phyloP scores from a whole-genome alignment of 2,329 filamentous ascomycete species.

The Colletotrichum liaoningense region DNA sequence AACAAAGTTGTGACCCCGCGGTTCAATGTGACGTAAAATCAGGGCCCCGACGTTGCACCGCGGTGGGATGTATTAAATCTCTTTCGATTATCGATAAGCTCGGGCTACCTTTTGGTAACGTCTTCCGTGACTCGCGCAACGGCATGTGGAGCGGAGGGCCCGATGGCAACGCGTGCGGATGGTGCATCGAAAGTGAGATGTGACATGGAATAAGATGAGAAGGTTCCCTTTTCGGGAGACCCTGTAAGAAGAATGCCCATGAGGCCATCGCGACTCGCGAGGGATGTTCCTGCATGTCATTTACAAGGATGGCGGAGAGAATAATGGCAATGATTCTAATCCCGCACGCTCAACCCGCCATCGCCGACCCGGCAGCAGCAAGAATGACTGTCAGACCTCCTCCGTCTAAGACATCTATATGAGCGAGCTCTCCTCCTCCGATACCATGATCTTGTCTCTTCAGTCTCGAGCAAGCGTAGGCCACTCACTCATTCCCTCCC shows the following conservation, averaged over 20 bases:
- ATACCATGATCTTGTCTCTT: background rate
- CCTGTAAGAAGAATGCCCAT: too few species aligned
- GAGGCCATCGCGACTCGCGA: conserved; percentile 21
- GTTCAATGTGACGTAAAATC: conserved; percentile 21
- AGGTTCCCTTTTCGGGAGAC: conserved; percentile 2
- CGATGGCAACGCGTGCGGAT: background rate
- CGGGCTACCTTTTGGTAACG: background rate
- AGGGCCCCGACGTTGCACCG: conserved; percentile 14
- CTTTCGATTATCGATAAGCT: conserved; percentile 14
- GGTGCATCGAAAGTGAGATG: conserved; percentile 12
- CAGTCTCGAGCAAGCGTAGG: conserved; percentile 6
- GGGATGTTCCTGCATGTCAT: conserved; percentile 1
- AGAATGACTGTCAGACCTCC: background rate
- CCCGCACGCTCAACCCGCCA: background rate
- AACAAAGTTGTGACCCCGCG: conserved; percentile 18
- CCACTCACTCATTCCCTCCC: background rate
- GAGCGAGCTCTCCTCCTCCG: background rate
- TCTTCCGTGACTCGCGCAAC: conserved; percentile 29
- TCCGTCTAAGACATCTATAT: conserved; percentile 19
- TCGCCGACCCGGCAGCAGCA: background rate
- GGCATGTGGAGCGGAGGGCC: background rate
- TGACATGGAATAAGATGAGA: conserved; percentile 20
- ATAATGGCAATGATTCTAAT: background rate
- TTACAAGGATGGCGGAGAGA: conserved; percentile 13
- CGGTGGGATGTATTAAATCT: conserved; percentile 16